A percentile compares a stretch with the other conserved stretches of the same genome.
Conservation (phyloP, 1,284 basidiomycete species). For the Hypsizygus ulmarius region DNA sequence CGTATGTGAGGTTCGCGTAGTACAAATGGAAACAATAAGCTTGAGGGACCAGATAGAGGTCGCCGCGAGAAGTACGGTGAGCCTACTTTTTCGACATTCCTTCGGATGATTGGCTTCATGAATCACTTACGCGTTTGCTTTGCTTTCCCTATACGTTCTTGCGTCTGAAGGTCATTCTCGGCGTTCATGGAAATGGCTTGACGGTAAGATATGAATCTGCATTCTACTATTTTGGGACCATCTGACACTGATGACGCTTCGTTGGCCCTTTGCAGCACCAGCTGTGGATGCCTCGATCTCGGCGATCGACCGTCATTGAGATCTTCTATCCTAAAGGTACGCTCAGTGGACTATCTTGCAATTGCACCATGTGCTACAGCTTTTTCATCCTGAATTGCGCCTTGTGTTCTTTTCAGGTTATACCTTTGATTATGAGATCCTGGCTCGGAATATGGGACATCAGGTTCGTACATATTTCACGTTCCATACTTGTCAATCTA, state of each 20-base stretch:
- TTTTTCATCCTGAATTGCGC: background rate
- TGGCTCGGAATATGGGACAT: slow-evolving; percentile 35
- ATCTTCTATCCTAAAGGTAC: slow-evolving; percentile 35
- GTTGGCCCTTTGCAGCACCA: slow-evolving; percentile 29
- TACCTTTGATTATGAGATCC: slow-evolving; percentile 29
- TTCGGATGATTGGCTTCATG: slow-evolving; percentile 2
- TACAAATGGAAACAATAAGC: slow-evolving; percentile 33
- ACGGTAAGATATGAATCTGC: slow-evolving; percentile 29
- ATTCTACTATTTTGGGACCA: slow-evolving; percentile 2
- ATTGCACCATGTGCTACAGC: background rate
- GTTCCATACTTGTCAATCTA: background rate
- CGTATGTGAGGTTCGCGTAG: slow-evolving; percentile 34
- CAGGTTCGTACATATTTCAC: slow-evolving; percentile 24
- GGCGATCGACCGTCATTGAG: slow-evolving; percentile 37
- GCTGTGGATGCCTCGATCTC: slow-evolving; percentile 39
- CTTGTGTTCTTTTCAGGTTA: slow-evolving; percentile 26
- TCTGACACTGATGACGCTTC: background rate
- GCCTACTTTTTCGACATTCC: slow-evolving; percentile 17
- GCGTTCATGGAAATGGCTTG: slow-evolving; percentile 45
- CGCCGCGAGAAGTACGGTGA: slow-evolving; percentile 36
- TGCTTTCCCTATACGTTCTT: slow-evolving; percentile 1
- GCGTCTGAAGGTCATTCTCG: slow-evolving; percentile 34
- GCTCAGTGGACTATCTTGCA: slow-evolving; percentile 1
- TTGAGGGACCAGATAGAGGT: slow-evolving; percentile 37
- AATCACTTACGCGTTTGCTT: slow-evolving; percentile 2